Evolutionary conservation across 1,284 basidiomycete species (phyloP), one percentile per base, ranked within the genome.

Genomic region (Puccinia polysora): DNA sequence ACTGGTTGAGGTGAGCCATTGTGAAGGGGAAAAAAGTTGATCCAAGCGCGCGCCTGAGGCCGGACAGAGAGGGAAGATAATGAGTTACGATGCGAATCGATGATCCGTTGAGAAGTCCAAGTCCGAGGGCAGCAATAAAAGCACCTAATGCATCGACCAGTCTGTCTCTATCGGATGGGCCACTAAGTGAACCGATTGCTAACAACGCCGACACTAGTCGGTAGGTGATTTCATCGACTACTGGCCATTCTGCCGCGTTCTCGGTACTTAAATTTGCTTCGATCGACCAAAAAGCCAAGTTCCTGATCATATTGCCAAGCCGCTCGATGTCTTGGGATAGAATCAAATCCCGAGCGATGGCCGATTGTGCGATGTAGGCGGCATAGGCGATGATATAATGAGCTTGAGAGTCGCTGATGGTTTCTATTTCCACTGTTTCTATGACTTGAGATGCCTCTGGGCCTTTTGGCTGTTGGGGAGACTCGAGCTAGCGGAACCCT

Each of bases 341-440:
- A 40, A 70, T 25, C 7, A 45, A 59, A 34, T 36, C 40, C 20
- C 56, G 55, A 12, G 40, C 34, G 38, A 49, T 45, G 38, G 67
- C 67, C n/a, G 67, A 70, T 45, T 62, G 59, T n/a, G 69, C 62
- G 18, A 71, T 59, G 15, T 71, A 71, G 18, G 52, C 49, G 38
- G 69, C 69, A 53, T 63, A 71, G 23, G 69, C 69, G 40, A 71
- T 64, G 25, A 71, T 43, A 53, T 53, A 53, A n/a, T 63, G 50
- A 10, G 69, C 69, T 12, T 62, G 59, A 40, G 58, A 52, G 43
- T 70, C 47, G 6, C 56, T 59, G 14, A 70, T n/a, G n/a, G n/a
- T 58, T 8, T 70, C 52, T 28, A 62, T 62, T 36, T 68, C 56
- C 15, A 38, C 45, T 23, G 55, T 45, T 32, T 49, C 34, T 23